Base-by-base conservation (phyloP, 2,329 filamentous ascomycete species). In the Bipolaris gigantea region DNA sequence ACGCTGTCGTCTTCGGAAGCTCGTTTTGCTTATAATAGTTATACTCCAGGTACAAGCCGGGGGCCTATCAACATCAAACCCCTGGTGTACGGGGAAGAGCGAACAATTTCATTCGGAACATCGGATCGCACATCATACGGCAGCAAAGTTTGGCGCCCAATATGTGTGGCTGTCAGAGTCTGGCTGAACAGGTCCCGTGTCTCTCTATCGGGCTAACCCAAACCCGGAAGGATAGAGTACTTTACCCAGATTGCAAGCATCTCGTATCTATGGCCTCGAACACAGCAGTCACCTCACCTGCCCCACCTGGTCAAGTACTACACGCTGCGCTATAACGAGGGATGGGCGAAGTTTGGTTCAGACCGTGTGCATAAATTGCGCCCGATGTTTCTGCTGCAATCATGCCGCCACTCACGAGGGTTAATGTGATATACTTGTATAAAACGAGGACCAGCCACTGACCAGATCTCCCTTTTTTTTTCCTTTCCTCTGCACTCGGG, bases 241-340 rank as follows among this genome's bases (percentile, higher is more conserved):
- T 62, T 62, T 62, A 62, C 36, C 60, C 60, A 62, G 8, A 62
- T 61, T 62, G 21, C 58, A n/a, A 19, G 30, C 27, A 13, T 35
- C 27, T 47, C 56, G 56, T 61, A 57, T 57, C 30, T 46, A 42
- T 48, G 48, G 58, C 52, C 58, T 61, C 53, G 56, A 61, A 43
- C 56, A 52, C 11, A 23, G 8, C 42, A 42, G 43, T 34, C 47
- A 27, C 42, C 15, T 27, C 10, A 44, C 32, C 36, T 48, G 48
- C 45, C 41, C 39, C 38, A 36, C 19, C 8, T 10, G 6, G 27
- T 11, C 36, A 43, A 35, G 39, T n/a, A 48, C 25, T n/a, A 45
- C 27, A 45, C 23, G 25, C 13, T 44, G 27, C 23, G 57, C 55
- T 53, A 48, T 56, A 44, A 19, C 52, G 35, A 62, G 41, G 30